Evolutionary conservation across 1,284 basidiomycete species (phyloP).

Genomic region (Naganishia albida): DNA sequence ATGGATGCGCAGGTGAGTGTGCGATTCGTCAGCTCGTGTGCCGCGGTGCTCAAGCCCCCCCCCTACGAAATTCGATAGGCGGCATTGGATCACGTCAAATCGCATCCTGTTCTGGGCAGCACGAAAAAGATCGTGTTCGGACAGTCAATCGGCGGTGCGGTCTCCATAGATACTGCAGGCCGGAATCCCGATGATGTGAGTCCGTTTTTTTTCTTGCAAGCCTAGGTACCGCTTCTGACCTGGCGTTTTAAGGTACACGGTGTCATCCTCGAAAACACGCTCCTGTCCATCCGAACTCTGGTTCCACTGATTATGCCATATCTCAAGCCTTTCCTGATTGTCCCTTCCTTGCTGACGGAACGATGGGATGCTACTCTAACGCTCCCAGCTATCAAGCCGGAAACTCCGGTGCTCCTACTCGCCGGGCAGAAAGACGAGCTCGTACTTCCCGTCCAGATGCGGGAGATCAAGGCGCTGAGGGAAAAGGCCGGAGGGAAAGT

Average conservation of each 20-base stretch:
- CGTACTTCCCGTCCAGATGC: constrained; percentile 84
- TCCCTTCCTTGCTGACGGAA: constrained; percentile 55
- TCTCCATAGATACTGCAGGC: constrained; percentile 82
- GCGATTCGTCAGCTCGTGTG: background rate
- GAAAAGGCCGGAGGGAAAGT: constrained; percentile 42
- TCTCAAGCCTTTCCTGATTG: constrained; percentile 61
- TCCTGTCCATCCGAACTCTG: constrained; percentile 74
- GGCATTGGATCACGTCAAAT: constrained; percentile 71
- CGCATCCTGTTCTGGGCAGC: constrained; percentile 67
- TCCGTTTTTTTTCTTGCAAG: constrained; percentile 10
- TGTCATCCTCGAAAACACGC: constrained; percentile 88
- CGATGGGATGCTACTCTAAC: constrained; percentile 82
- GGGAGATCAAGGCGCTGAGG: constrained; percentile 67
- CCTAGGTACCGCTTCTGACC: background rate
- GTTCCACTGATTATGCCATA: constrained; percentile 79
- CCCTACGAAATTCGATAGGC: constrained; percentile 46
- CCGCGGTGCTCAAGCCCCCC: background rate
- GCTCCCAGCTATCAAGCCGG: constrained; percentile 67
- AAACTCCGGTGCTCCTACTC: constrained; percentile 81
- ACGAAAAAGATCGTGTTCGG: constrained; percentile 81
- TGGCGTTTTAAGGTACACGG: constrained; percentile 58
- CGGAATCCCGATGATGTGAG: constrained; percentile 70
- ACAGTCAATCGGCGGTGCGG: constrained; percentile 95
- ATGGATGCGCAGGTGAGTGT: constrained; percentile 73
- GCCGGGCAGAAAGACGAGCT: constrained; percentile 77